Base-by-base conservation (phyloP, 345 rosid genomes). In the Orychophragmus violaceus region DNA sequence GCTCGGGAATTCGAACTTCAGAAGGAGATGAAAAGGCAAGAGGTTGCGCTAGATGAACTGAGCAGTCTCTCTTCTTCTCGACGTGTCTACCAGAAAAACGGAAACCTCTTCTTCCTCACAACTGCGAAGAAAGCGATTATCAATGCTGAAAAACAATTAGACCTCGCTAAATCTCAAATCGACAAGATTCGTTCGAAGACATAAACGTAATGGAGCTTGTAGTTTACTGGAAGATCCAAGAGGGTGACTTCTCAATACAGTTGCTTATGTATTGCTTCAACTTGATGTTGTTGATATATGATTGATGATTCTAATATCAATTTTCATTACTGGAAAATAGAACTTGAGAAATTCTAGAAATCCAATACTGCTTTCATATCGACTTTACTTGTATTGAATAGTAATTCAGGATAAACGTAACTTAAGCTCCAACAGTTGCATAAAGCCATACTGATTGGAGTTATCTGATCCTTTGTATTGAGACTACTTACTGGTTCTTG, bases 81-180 rank as follows among this genome's bases (percentile, higher is more conserved):
- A 64, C 9, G 60, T 2, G 37, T 72, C n/a, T 72, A 72, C 37
- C 66, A 57, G 53, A 58, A 39, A 9, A 65, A 16, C 35, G 64
- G 66, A 2, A 72, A 72, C 18, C 76, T 72, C 66, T 72, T 72
- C 71, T 72, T 72, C 61, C 66, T 29, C 60, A 49, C 76, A 1
- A 10, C 66, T 5, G 0, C 70, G 0, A 70, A 65, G 54, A 72
- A 64, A 49, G 76, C 59, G 5, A 72, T 49, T 49, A 58, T 0
- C 59, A 14, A 36, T 37, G 71, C 71, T 0, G 66, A 64, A 3
- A 72, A 64, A 21, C 76, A 65, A 18, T 36, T 72, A 0, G 66
- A 49, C 9, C 4, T 0, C 8, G 66, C 76, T 0, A 72, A 64
- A 65, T 58, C 76, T 49, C 14, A 72, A 56, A 22, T 72, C 66